These are phyloP conservation scores for Hyphopichia homilentoma DNA, from an alignment of 805 yeast species.

Conservation along the genomic window DNA sequence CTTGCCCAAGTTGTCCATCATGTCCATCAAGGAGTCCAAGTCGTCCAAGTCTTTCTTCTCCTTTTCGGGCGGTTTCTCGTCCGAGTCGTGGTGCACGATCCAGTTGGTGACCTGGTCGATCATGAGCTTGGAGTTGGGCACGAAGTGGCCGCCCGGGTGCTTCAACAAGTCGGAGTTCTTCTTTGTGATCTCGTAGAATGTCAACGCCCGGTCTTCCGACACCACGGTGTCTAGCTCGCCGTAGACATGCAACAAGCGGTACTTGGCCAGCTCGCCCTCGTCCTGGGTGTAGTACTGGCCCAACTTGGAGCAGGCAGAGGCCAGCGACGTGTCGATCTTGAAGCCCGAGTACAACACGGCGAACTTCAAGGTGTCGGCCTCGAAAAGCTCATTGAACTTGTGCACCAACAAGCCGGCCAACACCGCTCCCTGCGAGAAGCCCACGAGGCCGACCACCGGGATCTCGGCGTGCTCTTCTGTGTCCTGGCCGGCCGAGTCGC, in stretches of 20 bases:
- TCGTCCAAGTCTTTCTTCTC: constrained; percentile 20
- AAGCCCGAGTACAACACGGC: constrained; percentile 74
- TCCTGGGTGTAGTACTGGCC: constrained; percentile 18
- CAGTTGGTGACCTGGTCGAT: constrained; percentile 40
- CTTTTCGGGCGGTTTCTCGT: constrained; percentile 10
- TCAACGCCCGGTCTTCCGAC: constrained; percentile 63
- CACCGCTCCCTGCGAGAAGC: constrained; percentile 95
- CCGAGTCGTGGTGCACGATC: constrained; percentile 20
- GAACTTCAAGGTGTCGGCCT: constrained; percentile 52
- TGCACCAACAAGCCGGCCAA: constrained; percentile 68
- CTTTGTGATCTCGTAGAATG: constrained; percentile 40
- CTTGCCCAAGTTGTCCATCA: constrained; percentile 33
- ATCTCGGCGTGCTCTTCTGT: constrained; percentile 12
- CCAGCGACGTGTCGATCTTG: constrained; percentile 24
- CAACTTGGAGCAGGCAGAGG: constrained; percentile 23
- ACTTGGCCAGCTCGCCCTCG: constrained; percentile 17
- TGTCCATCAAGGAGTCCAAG: constrained; percentile 29
- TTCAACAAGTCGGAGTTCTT: constrained; percentile 56
- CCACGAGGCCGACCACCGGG: constrained; percentile 85
- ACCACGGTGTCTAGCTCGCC: constrained; percentile 91
- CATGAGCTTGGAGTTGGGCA: constrained; percentile 72
- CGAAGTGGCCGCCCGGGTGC: constrained; percentile 97
- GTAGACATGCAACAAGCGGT: constrained; percentile 60
- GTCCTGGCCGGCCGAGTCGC: constrained; percentile 17
- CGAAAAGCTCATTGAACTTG: constrained; percentile 52